Base-by-base conservation (phyloP, 768 basidiomycete species). In the Tulasnella sp. region DNA sequence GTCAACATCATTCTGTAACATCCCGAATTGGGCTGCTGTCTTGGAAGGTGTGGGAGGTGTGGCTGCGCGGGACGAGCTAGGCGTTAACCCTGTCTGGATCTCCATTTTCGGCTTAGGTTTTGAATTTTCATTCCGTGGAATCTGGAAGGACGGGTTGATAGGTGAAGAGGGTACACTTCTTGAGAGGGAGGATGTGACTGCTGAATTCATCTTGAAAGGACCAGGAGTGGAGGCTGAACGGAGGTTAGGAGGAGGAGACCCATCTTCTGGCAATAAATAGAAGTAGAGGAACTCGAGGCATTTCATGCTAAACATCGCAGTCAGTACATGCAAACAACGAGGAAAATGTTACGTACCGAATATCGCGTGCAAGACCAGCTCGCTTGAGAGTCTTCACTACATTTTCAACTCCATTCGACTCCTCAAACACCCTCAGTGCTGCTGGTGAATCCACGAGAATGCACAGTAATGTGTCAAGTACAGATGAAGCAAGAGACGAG, bases 211-310 rank as follows among this genome's bases (percentile, higher is more conserved):
- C 44, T 51, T 10, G 39, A 42, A 16, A 51, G 20, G 3, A 24
- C 19, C 3, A 3, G 49, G 49, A 32, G 39, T 51, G 1, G 49
- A 51, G 15, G 39, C 34, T 22, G 29, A 51, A 13, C 49, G 37
- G 27, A 10, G 12, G 25, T 40, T 41, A 7, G n/a, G 31, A 4
- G 45, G 48, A 5, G 67, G 28, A 4, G 33, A 33, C 5, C 54
- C 61, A 1, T 75, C 77, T 61, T 95, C 91, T 54, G 92, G 91
- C 39, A 93, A 70, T 5, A 96, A 72, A 63, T 96, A 96, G 64
- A 92, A 95, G 64, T 93, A 93, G 13, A 96, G 67, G 59, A 95
- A 91, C 62, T 95, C 92, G 15, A 96, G 71, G 56, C 89, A 93
- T 68, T 93, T 93, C 84, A 95, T 93, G 59, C 91, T 93, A 59